Percentiles rank a stretch among this genome's conserved stretches.
These are phyloP conservation scores for Hypoxylon perforatum DNA, from an alignment of 495 filamentous ascomycete genomes.

Conservation along the genomic window DNA sequence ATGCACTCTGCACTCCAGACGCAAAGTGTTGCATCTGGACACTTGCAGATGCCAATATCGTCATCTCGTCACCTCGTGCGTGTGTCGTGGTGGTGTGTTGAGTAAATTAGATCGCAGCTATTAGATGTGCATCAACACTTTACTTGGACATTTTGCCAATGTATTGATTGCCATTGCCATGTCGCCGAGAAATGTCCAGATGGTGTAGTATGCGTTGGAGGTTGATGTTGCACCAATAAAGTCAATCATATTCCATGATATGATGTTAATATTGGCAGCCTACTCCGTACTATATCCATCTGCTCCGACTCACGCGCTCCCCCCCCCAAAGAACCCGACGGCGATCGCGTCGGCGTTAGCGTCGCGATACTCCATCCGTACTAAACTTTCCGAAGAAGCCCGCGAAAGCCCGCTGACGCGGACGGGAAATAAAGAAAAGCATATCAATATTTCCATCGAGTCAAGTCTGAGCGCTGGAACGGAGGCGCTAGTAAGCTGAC, in stretches of 20 bases:
- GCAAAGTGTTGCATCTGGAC: conserved; percentile 37
- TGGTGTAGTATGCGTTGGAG: neutral
- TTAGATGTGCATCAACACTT: conserved; percentile 21
- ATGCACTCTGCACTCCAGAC: conserved; percentile 44
- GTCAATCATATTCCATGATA: conserved; percentile 8
- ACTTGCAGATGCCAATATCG: conserved; percentile 33
- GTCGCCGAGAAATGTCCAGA: conserved; percentile 39
- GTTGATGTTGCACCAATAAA: conserved; percentile 1
- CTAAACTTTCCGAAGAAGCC: conserved; percentile 2
- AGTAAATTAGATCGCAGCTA: conserved; percentile 34
- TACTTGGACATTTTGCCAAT: neutral
- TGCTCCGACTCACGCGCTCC: too few species aligned
- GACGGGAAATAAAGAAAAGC: conserved; percentile 2
- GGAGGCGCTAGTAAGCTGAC: conserved; percentile 40
- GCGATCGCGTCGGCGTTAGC: neutral
- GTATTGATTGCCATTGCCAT: conserved; percentile 1
- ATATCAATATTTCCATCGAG: conserved; percentile 11
- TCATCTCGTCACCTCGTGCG: conserved; percentile 37
- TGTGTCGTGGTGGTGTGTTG: conserved; percentile 11
- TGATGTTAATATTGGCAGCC: neutral
- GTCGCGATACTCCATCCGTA: neutral
- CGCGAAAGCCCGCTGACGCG: conserved; percentile 6
- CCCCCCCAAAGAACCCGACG: too few species aligned
- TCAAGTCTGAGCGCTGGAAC: conserved; percentile 5
- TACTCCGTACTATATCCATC: conserved; percentile 3